These are phyloP conservation scores for Macroventuria anomochaeta DNA, from an alignment of 2,329 filamentous ascomycete species.

Conservation along the genomic window DNA sequence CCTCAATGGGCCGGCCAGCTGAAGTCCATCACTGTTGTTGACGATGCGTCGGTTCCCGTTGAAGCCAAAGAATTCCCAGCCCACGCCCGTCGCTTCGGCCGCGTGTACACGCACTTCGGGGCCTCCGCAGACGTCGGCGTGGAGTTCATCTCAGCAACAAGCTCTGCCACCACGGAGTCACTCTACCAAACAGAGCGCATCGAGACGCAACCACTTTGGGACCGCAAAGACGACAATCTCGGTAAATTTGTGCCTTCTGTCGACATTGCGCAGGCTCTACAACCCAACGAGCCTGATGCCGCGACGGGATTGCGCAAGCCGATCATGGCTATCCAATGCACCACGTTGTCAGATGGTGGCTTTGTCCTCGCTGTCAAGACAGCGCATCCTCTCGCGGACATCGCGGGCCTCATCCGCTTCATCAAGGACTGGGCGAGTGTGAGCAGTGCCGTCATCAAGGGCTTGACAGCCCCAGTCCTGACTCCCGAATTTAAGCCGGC, in stretches of 20 bases:
- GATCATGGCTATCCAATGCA: constrained; percentile 18
- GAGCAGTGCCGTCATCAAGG: constrained; percentile 5
- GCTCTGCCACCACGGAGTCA: not conserved
- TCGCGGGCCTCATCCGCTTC: constrained; percentile 9
- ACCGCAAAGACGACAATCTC: not conserved
- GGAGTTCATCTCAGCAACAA: constrained; percentile 8
- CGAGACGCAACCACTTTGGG: not conserved
- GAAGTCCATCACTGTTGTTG: not conserved
- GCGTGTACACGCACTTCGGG: constrained; percentile 15
- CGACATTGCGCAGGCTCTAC: not conserved
- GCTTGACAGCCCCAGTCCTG: not conserved
- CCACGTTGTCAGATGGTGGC: constrained; percentile 12
- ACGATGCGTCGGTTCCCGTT: not conserved
- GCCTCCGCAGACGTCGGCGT: constrained; percentile 2
- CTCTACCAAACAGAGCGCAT: not conserved
- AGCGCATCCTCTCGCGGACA: constrained; percentile 19
- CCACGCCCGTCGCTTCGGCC: constrained; percentile 12
- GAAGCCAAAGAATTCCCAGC: constrained; percentile 8
- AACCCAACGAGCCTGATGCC: constrained; percentile 9
- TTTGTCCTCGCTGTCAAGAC: constrained; percentile 9
- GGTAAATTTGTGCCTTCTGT: not conserved
- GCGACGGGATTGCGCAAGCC: constrained; percentile 6
- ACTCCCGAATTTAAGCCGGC: not conserved
- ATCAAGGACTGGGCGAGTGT: constrained; percentile 15
- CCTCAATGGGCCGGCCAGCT: constrained; percentile 14